These are phyloP conservation scores for Nidularia pulvinata DNA, from an alignment of 768 basidiomycete species.

Conservation along the genomic window DNA sequence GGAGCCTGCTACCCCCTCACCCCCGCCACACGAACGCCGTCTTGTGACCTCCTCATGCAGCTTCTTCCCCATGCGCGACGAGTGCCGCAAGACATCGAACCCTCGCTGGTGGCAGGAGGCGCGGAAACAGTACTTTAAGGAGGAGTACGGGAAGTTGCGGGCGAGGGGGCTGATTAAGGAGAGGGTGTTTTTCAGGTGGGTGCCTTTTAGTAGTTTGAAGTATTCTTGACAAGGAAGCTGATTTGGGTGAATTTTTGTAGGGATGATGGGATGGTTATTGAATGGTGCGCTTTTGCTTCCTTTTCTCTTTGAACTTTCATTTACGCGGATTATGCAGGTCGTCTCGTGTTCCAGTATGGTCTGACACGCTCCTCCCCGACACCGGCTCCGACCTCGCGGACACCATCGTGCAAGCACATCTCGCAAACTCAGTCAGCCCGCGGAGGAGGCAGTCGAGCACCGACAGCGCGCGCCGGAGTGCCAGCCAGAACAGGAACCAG, in stretches of 20 bases:
- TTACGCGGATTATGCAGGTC: constrained; percentile 9
- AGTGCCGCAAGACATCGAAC: constrained; percentile 15
- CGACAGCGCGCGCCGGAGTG: background rate
- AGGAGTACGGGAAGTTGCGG: constrained; percentile 14
- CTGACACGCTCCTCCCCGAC: constrained; percentile 18
- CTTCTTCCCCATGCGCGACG: constrained; percentile 19
- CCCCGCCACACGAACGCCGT: constrained; percentile 11
- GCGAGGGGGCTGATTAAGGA: constrained; percentile 15
- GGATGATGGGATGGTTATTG: constrained; percentile 32
- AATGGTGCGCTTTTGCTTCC: constrained; percentile 18
- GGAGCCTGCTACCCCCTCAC: constrained; percentile 3
- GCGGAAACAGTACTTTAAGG: constrained; percentile 13
- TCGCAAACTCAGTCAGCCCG: background rate
- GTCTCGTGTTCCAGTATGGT: constrained; percentile 28
- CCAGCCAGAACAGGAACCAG: background rate
- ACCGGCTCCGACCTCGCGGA: constrained; percentile 7
- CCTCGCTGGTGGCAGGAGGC: constrained; percentile 10
- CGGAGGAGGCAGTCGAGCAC: background rate
- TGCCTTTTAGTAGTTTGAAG: background rate
- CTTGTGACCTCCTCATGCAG: constrained; percentile 22
- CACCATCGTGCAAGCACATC: constrained; percentile 8
- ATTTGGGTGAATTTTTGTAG: constrained; percentile 8
- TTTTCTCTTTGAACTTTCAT: background rate
- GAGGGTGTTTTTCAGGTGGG: constrained; percentile 18
- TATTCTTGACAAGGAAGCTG: background rate